Evolutionary conservation across 495 filamentous ascomycete genomes (phyloP), one percentile per base, ranked within the genome.

Genomic region (Annulohypoxylon stygium): DNA sequence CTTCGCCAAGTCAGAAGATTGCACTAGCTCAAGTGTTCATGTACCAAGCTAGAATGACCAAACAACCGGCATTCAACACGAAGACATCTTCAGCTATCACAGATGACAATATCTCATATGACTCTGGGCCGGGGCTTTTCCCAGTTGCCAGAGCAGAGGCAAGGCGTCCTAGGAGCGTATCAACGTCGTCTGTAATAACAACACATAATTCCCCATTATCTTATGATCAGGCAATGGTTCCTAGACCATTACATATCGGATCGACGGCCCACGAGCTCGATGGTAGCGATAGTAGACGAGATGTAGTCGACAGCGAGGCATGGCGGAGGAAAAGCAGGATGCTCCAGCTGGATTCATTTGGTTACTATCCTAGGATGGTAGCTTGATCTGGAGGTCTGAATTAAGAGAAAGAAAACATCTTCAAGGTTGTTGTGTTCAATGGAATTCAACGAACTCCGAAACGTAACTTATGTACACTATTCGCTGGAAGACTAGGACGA

Each of bases 1-100:
- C 55, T 2, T 58, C 50, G 2, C 54, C 18, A n/a, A 50, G 37
- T 11, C n/a, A 61, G 2, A 60, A 30, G 20, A 33, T 70, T 33
- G 68, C 53, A 8, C 41, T 70, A 18, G 57, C 68, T 36, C 43
- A 59, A 43, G 25, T 70, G 26, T 70, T 59, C 16, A 64, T 50
- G 41, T 65, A 70, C 23, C 60, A 70, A n/a, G 60, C 68, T 18
- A 61, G 61, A 51, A 60, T 58, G 53, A 30, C 43, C 1, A 12
- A 37, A 23, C 39, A 48, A 30, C 36, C 68, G 12, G 4, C 43
- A 6, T 4, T 18, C 5, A 20, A 12, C 6, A 47, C 43, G n/a
- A 47, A 47, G n/a, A 9, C 5, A 47, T 4, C 16, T 8, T 47
- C n/a, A 20, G 43, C 43, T 9, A 9, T 47, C 18, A 20, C 43